Evolutionary conservation across 2,329 filamentous ascomycete species (phyloP), one percentile per base, ranked within the genome.

Genomic region (Albophoma yamanashiensis): DNA sequence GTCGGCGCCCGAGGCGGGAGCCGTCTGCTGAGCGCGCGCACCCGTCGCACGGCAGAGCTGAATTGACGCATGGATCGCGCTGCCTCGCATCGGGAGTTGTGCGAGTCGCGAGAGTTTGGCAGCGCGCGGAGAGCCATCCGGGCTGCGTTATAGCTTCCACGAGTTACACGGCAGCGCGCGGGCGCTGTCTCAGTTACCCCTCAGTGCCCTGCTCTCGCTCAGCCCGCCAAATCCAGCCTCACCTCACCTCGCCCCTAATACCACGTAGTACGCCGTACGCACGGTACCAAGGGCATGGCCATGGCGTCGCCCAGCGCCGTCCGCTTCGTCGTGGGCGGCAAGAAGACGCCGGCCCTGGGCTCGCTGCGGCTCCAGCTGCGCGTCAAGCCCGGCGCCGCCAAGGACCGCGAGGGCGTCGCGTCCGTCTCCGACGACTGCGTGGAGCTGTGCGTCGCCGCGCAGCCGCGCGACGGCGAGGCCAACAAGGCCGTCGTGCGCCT

Each of bases 401-500:
- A 82, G 36, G 76, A 77, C 31, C 81, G 86, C 40, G 81, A 89
- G 65, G 87, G 87, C 17, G 77, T 91, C 53, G 68, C 75, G 3
- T 76, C 77, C 0, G 71, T 91, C 4, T 79, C 79, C 0, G 78
- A 84, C 31, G 78, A 82, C 8, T 74, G 74, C 2, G 79, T 91
- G 55, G 82, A 88, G 62, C 70, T 91, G 1, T 87, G 85, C 56
- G 87, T 90, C 2, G 74, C 86, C 0, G 87, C 86, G 0, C 85
- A 81, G 63, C 79, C 88, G 14, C 79, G 80, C 62, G 85, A 89
- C 17, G 86, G 87, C 17, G 85, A 89, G 68, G 83, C 88, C 6
- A 91, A 91, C 68, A 82, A 81, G 67, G 87, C 87, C 5, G 84
- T 89, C 2, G 73, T 84, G 56, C 76, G 80, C 43, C 73, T 90